These are phyloP conservation scores for Lactifluus subvellereus DNA, from an alignment of 768 basidiomycete species.

Conservation along the genomic window DNA sequence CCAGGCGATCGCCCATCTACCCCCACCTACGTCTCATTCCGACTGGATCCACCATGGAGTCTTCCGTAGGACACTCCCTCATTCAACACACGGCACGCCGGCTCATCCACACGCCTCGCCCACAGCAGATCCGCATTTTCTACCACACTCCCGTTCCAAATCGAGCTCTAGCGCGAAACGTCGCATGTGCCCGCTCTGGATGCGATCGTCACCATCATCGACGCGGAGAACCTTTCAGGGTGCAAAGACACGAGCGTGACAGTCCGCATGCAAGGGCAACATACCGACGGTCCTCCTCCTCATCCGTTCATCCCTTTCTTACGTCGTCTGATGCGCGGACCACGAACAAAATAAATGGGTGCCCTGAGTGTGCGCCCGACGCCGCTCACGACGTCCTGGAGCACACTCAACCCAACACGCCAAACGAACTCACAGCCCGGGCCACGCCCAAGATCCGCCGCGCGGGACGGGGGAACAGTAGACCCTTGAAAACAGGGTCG, in stretches of 20 bases:
- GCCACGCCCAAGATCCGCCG: conserved; percentile 85
- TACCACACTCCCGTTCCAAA: conserved; percentile 91
- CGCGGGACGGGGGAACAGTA: too few relatives aligned
- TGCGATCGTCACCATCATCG: conserved; percentile 86
- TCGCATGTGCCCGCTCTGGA: conserved; percentile 73
- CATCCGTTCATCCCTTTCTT: conserved; percentile 37
- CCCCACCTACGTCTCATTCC: conserved; percentile 50
- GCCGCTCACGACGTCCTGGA: conserved; percentile 83
- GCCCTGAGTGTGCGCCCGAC: conserved; percentile 67
- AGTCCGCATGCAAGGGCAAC: conserved; percentile 91
- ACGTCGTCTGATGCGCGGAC: neutral
- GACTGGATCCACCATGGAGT: conserved; percentile 92
- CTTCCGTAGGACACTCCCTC: conserved; percentile 58
- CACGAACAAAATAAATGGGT: conserved; percentile 81
- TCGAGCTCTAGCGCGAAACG: conserved; percentile 81
- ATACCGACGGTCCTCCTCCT: conserved; percentile 89
- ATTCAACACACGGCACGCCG: neutral
- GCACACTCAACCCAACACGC: conserved; percentile 76
- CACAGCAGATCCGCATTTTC: conserved; percentile 89
- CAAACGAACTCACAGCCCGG: conserved; percentile 85
- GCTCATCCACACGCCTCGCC: neutral
- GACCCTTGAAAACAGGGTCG: too few relatives aligned
- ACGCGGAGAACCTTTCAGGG: conserved; percentile 86
- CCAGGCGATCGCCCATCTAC: neutral
- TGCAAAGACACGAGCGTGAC: conserved; percentile 92